These are phyloP conservation scores for Claviceps paspali DNA, from an alignment of 2,329 filamentous ascomycete species.

Conservation along the genomic window DNA sequence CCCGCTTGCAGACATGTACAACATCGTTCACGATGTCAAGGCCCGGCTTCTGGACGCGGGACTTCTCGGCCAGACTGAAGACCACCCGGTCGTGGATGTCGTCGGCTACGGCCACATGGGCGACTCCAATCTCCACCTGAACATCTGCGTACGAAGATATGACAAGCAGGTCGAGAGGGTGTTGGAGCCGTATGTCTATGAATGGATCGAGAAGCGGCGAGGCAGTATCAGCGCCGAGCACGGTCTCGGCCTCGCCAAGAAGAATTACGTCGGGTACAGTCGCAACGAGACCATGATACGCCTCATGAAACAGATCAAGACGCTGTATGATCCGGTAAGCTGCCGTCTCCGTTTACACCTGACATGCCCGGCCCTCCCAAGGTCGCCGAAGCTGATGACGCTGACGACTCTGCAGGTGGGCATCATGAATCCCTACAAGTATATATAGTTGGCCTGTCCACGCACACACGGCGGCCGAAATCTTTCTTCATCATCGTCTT, in stretches of 20 bases:
- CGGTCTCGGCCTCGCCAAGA: conserved; percentile 86
- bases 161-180: conserved; percentile 75
- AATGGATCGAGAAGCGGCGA: conserved; percentile 79
- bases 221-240: conserved; percentile 97
- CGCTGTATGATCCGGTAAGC: conserved; percentile 83
- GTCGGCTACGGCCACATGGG: conserved; percentile 98
- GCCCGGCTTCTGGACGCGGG: conserved; percentile 58
- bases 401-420: conserved; percentile 50
- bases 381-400: too few relatives aligned
- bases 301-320: conserved; percentile 92
- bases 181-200: conserved; percentile 90
- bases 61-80: conserved; percentile 60
- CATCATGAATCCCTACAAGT: conserved; percentile 99
- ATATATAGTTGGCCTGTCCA: conserved; percentile 37
- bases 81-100: conserved; percentile 71
- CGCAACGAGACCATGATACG: conserved; percentile 72
- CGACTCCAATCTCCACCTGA: conserved; percentile 88
- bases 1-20: conserved; percentile 73
- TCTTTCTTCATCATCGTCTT: neutral
- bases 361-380: too few relatives aligned
- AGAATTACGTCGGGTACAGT: conserved; percentile 88
- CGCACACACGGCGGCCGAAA: neutral
- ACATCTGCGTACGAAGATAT: conserved; percentile 69
- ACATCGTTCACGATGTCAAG: conserved; percentile 72
- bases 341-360: neutral